Conservation (phyloP, 2,329 filamentous ascomycete genomes). For the Diplocarpon mali region DNA sequence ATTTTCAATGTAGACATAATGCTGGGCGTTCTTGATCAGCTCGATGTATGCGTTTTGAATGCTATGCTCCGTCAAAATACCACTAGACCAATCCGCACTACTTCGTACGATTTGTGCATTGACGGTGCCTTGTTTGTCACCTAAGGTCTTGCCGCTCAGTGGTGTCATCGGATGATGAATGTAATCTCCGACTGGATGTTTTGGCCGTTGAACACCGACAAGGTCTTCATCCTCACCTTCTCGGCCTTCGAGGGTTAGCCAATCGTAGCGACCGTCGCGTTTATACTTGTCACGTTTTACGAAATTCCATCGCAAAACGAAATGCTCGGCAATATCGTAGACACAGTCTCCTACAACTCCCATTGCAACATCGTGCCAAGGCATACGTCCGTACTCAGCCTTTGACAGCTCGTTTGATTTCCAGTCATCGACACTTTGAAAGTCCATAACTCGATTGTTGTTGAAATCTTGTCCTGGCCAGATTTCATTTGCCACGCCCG, state of each 20-base stretch:
- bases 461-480: slow-evolving; percentile 98
- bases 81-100: slow-evolving; percentile 87
- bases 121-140: slow-evolving; percentile 58
- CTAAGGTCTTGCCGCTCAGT: slow-evolving; percentile 51
- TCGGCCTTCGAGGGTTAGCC: slow-evolving; percentile 69
- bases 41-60: slow-evolving; percentile 84
- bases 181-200: slow-evolving; percentile 82
- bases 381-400: slow-evolving; percentile 87
- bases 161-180: slow-evolving; percentile 66
- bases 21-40: slow-evolving; percentile 75
- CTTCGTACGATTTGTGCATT: slow-evolving; percentile 81
- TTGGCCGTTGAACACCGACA: slow-evolving; percentile 77
- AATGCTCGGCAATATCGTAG: slow-evolving; percentile 92
- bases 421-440: slow-evolving; percentile 84
- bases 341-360: slow-evolving; percentile 80
- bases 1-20: slow-evolving; percentile 96
- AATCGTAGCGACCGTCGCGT: slow-evolving; percentile 71
- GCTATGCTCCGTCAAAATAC: slow-evolving; percentile 72
- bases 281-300: slow-evolving; percentile 98
- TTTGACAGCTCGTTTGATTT: slow-evolving; percentile 88
- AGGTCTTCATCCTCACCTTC: slow-evolving; percentile 73
- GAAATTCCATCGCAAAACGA: slow-evolving; percentile 92
- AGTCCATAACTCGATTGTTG: slow-evolving; percentile 94
- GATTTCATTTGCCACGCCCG: slow-evolving; percentile 68
- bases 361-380: slow-evolving; percentile 96